phyloP scores from a whole-genome alignment of 2,329 filamentous ascomycete genomes.

The Arthrobotrys megalospora region DNA sequence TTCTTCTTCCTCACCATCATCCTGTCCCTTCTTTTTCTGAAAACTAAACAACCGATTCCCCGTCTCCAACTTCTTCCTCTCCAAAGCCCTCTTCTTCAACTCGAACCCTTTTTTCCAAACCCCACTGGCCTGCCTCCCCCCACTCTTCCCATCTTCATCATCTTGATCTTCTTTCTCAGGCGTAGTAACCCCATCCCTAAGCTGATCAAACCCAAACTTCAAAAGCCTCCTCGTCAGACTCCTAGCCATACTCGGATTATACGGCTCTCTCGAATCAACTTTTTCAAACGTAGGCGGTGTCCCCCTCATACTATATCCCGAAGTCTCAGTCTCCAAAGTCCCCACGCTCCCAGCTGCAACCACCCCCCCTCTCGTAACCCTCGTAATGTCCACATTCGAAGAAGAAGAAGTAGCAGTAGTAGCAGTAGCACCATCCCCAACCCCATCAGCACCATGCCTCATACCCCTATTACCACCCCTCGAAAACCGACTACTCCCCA shows the following conservation, averaged over 20 bases:
- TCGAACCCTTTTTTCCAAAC: slow-evolving; percentile 44
- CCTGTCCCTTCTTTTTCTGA: slow-evolving; percentile 30
- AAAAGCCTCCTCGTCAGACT: slow-evolving; percentile 53
- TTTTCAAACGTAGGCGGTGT: slow-evolving; percentile 53
- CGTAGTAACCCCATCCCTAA: slow-evolving; percentile 37
- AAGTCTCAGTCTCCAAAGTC: slow-evolving; percentile 27
- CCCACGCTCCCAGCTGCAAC: slow-evolving; percentile 19
- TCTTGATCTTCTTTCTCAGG: neutral
- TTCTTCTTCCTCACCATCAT: slow-evolving; percentile 4
- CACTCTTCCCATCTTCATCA: neutral
- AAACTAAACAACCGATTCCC: slow-evolving; percentile 45
- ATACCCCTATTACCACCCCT: neutral
- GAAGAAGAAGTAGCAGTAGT: neutral
- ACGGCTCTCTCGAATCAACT: slow-evolving; percentile 35
- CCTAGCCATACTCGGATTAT: slow-evolving; percentile 54
- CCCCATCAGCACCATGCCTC: neutral
- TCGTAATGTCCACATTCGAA: slow-evolving; percentile 21
- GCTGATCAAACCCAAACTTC: slow-evolving; percentile 50
- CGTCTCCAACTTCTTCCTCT: slow-evolving; percentile 30
- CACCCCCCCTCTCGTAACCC: neutral
- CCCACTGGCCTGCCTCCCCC: slow-evolving; percentile 31
- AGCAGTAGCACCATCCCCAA: neutral
- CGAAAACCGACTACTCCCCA: slow-evolving; percentile 44
- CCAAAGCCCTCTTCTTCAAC: slow-evolving; percentile 47
- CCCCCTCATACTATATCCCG: slow-evolving; percentile 36